Evolutionary conservation across 2,329 filamentous ascomycete species (phyloP).

Genomic region (Fusarium sororula): DNA sequence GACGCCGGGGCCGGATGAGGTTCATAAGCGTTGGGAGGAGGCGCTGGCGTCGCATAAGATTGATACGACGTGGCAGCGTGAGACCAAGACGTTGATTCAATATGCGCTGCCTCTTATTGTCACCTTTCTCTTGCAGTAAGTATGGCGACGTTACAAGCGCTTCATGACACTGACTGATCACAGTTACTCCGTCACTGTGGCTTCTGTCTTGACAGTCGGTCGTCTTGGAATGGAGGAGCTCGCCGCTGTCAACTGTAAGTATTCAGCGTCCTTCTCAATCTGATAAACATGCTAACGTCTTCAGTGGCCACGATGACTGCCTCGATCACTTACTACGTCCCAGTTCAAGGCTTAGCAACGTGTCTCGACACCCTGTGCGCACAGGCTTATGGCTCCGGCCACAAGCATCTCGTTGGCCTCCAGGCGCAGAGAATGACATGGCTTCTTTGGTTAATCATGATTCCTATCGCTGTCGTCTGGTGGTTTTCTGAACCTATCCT

Average conservation of each 20-base stretch:
- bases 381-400: slow-evolving; percentile 89
- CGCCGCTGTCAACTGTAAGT: slow-evolving; percentile 50
- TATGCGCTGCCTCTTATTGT: slow-evolving; percentile 73
- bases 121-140: slow-evolving; percentile 73
- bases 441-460: slow-evolving; percentile 75
- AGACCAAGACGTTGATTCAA: slow-evolving; percentile 77
- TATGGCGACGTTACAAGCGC: too few relatives aligned
- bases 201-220: slow-evolving; percentile 78
- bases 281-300: not conserved
- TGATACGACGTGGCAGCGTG: slow-evolving; percentile 86
- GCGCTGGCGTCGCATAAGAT: slow-evolving; percentile 82
- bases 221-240: slow-evolving; percentile 70
- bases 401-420: slow-evolving; percentile 84
- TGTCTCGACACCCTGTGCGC: slow-evolving; percentile 89
- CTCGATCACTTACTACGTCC: slow-evolving; percentile 78
- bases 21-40: slow-evolving; percentile 70
- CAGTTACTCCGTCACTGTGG: slow-evolving; percentile 76
- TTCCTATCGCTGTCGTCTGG: slow-evolving; percentile 78
- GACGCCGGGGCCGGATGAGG: slow-evolving; percentile 20
- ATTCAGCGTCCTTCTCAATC: rapidly evolving
- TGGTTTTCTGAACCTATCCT: slow-evolving; percentile 71
- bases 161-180: rapidly evolving
- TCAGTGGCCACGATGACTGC: slow-evolving; percentile 72
- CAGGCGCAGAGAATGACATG: slow-evolving; percentile 82
- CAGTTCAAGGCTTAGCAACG: slow-evolving; percentile 82